phyloP scores from a whole-genome alignment of 1,139 yeast genomes.

The Geotrichum carabidarum region DNA sequence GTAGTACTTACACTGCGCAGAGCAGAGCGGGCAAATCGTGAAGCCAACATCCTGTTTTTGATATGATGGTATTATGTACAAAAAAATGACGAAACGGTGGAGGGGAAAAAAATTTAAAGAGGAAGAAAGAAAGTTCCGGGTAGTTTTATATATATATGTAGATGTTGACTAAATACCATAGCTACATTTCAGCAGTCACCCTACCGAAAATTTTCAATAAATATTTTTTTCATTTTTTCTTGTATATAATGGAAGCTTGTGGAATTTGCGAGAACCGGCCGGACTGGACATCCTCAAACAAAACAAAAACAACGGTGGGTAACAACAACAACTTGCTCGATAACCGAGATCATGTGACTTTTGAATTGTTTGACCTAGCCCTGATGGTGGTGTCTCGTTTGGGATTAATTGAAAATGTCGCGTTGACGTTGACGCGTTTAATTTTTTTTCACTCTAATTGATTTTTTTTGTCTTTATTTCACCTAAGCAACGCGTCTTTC shows the following conservation, averaged over 20 bases:
- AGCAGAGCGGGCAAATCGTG: conserved; percentile 22
- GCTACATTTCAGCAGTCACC: neutral
- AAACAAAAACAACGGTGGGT: too few relatives aligned
- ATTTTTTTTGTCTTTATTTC: neutral
- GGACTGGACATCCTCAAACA: neutral
- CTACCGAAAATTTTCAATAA: conserved; percentile 1
- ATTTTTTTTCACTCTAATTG: too few relatives aligned
- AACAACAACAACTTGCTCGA: neutral
- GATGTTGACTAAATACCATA: neutral
- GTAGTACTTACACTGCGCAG: conserved; percentile 18
- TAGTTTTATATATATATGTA: neutral
- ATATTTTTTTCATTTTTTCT: neutral
- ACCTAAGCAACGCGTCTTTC: neutral
- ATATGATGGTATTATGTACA: conserved; percentile 7
- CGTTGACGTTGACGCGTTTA: neutral
- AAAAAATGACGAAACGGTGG: conserved; percentile 6
- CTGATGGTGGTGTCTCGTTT: neutral
- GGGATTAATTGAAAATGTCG: neutral
- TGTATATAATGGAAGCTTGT: neutral
- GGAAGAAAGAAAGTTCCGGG: conserved; percentile 2
- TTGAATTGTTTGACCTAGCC: neutral
- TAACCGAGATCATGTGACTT: neutral
- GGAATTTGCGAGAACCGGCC: conserved; percentile 1
- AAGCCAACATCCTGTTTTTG: conserved; percentile 20
- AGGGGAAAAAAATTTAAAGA: conserved; percentile 3